These are phyloP conservation scores for Terfezia claveryi DNA, from an alignment of 495 filamentous ascomycete genomes.

Conservation along the genomic window DNA sequence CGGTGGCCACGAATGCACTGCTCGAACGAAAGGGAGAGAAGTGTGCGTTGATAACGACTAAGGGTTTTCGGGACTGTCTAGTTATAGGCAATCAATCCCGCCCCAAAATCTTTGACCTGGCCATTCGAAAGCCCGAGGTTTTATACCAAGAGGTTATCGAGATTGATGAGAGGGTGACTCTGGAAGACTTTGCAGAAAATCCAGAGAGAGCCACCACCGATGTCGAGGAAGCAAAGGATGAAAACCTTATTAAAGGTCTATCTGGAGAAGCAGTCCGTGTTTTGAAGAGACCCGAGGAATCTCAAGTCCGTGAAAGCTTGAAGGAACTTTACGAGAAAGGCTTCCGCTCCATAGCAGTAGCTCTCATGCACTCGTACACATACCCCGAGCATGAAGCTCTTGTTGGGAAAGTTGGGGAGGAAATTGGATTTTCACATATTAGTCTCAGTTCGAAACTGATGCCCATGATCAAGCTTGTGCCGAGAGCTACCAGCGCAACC, in stretches of 20 bases:
- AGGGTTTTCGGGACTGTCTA: slow-evolving; percentile 81
- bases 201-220: slow-evolving; percentile 38
- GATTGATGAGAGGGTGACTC: slow-evolving; percentile 62
- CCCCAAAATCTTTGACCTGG: slow-evolving; percentile 65
- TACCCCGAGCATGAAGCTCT: slow-evolving; percentile 53
- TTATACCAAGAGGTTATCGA: slow-evolving; percentile 57
- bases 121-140: slow-evolving; percentile 57
- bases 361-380: slow-evolving; percentile 63
- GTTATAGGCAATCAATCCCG: slow-evolving; percentile 61
- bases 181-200: slow-evolving; percentile 75
- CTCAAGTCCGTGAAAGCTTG: slow-evolving; percentile 30
- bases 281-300: slow-evolving; percentile 34
- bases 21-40: slow-evolving; percentile 85
- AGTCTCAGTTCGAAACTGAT: slow-evolving; percentile 54
- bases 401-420: slow-evolving; percentile 41
- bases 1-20: slow-evolving; percentile 71
- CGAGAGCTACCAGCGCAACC: slow-evolving; percentile 74
- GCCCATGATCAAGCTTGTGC: slow-evolving; percentile 86
- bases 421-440: slow-evolving; percentile 59
- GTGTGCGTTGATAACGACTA: slow-evolving; percentile 76
- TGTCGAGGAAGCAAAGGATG: slow-evolving; percentile 23
- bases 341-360: slow-evolving; percentile 50
- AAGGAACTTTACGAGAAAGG: slow-evolving; percentile 38
- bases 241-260: slow-evolving; percentile 40
- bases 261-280: slow-evolving; percentile 51